Evolutionary conservation across 192 early-diverging fungal genomes (phyloP), one percentile per base, ranked within the genome.

Genomic region (Backusella psychrophila): DNA sequence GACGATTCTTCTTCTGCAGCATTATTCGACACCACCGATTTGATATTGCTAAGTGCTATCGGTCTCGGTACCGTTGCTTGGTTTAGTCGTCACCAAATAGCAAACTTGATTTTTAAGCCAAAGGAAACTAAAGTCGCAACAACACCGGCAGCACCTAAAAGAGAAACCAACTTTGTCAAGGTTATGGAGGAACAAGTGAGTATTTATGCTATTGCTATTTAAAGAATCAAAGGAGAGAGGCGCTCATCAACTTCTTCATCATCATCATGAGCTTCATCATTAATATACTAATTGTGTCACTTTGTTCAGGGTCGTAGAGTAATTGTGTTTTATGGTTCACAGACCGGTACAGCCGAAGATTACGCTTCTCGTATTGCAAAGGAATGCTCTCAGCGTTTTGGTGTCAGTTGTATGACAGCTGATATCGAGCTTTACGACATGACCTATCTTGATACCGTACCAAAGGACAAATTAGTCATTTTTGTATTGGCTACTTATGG

Each of bases 341-440:
- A 99, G 85, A 99, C 98, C 9, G 98, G 98, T 71, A 99, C 98
- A 17, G 98, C 97, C 56, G 98, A 99, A 85, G 98, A 98, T 78
- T 96, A 97, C 84, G 97, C 98, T 67, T 87, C 88, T 36, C 94
- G 97, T 39, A 80, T 97, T 65, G 93, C 91, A 74, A 96, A 97
- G 75, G 97, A 98, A 76, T 90, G 90, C 53, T 86, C 87, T 21
- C 87, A 92, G 68, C 86, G 86, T 52, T 93, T 91, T 76, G 87
- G 89, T 69, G 84, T 99, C 69, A 89, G 86, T 39, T 87, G 91
- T 35, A 89, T 96, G 85, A 90, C 94, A 34, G 87, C 91, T 66
- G 97, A 99, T 77, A 85, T 92, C 56, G 98, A 99, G 82, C 91
- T 95, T 63, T 98, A 94, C 78, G 95, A 99, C 82, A 91, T 96